Base-by-base conservation (phyloP, 2,329 filamentous ascomycete genomes). In the Fusarium scirpi region DNA sequence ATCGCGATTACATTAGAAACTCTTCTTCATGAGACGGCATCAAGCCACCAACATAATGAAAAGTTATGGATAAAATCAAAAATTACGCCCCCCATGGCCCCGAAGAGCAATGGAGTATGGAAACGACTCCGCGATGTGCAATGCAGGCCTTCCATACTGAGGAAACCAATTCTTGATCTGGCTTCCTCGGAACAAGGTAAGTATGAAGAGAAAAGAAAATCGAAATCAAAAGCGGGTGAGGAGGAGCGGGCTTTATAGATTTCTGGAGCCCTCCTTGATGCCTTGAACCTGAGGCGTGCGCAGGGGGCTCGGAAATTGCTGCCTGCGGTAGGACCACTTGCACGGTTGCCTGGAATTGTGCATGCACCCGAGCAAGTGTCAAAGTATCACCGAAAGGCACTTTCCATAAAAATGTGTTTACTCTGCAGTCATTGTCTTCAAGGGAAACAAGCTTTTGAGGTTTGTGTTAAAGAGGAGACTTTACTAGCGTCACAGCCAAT, bases 81-180 rank as follows among this genome's bases (percentile, higher is more conserved):
- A 86, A 86, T 86, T 86, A 49, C 83, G 80, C 81, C 80, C 78
- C 80, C 82, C 80, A 85, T 83, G 84, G 83, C 82, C 83, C 83
- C 84, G 82, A 85, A 85, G 83, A 82, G 82, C 83, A 85, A 85
- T 85, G 79, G 80, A 85, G 80, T 58, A 74, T 76, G 76, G 80
- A 81, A 66, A 77, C 76, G 80, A 84, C 83, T 80, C 84, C 84
- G 81, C 84, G 84, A 51, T 84, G 84, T 86, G 84, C 84, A 85
- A 86, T 86, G 84, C 84, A 86, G 84, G 83, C 80, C 80, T 82
- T 78, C 82, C 80, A 77, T 73, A 76, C 80, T 85, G 79, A 79
- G 74, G 67, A 62, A 72, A 74, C 76, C 79, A 72, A 79, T 79
- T 84, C 82, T 76, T 85, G 84, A 86, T 76, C 84, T 77, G 78